phyloP scores from a whole-genome alignment of 768 basidiomycete species.

The Cystobasidium onofrii region DNA sequence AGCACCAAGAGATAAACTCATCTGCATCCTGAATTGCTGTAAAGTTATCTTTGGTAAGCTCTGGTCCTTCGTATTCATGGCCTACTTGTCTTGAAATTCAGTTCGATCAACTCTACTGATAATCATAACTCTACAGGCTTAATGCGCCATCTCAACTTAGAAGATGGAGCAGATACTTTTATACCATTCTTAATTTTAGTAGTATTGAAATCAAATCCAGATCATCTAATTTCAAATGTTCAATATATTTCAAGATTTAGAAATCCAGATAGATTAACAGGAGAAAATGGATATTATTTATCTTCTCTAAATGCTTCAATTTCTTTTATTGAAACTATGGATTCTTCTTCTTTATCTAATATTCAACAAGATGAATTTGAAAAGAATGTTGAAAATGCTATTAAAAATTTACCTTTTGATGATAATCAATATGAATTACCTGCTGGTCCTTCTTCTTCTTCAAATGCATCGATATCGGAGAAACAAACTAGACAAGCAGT shows the following conservation, averaged over 20 bases:
- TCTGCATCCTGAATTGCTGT: conserved; percentile 93
- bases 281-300: conserved; percentile 93
- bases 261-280: conserved; percentile 76
- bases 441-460: background rate
- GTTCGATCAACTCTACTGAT: background rate
- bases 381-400: conserved; percentile 48
- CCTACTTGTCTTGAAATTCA: background rate
- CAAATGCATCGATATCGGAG: background rate
- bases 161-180: conserved; percentile 75
- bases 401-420: conserved; percentile 26
- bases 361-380: conserved; percentile 93
- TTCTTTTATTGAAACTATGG: conserved; percentile 97
- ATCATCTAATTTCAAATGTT: conserved; percentile 84
- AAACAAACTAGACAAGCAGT: background rate
- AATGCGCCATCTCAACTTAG: background rate
- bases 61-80: background rate
- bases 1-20: conserved; percentile 93
- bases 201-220: conserved; percentile 87
- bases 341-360: conserved; percentile 84
- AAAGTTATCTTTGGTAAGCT: conserved; percentile 85
- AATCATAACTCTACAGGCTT: background rate
- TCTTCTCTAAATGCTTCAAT: conserved; percentile 97
- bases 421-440: conserved; percentile 10
- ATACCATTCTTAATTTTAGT: conserved; percentile 89
- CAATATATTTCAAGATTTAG: conserved; percentile 98